These are phyloP conservation scores for Fusarium sp. DNA, from an alignment of 2,329 filamentous ascomycete species.

Conservation along the genomic window DNA sequence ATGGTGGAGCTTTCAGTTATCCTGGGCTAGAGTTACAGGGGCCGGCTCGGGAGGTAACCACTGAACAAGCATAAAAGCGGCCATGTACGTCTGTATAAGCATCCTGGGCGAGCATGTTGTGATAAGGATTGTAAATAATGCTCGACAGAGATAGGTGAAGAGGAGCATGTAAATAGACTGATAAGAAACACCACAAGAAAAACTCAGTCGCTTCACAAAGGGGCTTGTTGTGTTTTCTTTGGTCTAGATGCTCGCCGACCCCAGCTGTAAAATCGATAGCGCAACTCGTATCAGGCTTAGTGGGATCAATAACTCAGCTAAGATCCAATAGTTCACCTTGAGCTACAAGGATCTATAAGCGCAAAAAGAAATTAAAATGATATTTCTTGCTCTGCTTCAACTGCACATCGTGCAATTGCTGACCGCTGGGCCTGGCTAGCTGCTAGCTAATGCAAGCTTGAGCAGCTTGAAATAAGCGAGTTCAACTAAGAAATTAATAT, in stretches of 20 bases:
- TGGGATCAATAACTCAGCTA: neutral
- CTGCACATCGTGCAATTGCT: neutral
- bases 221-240: neutral
- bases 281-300: neutral
- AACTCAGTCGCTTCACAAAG: neutral
- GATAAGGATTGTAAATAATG: too few relatives aligned
- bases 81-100: neutral
- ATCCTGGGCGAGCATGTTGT: neutral
- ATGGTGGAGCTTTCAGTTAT: too few relatives aligned
- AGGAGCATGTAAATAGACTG: too few relatives aligned
- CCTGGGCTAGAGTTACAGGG: neutral
- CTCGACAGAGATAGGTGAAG: fast-evolving
- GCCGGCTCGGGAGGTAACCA: neutral
- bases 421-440: neutral
- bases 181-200: neutral
- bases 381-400: neutral
- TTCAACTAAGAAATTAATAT: neutral
- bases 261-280: neutral
- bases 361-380: neutral
- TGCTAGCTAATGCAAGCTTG: neutral
- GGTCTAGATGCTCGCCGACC: neutral
- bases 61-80: neutral
- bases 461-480: neutral
- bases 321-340: neutral
- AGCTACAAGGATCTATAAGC: neutral